Percentiles rank a stretch among this genome's conserved stretches.
Evolutionary conservation across 352 stramenopile genomes (phyloP).

Genomic region (Globisporangium spinosum): DNA sequence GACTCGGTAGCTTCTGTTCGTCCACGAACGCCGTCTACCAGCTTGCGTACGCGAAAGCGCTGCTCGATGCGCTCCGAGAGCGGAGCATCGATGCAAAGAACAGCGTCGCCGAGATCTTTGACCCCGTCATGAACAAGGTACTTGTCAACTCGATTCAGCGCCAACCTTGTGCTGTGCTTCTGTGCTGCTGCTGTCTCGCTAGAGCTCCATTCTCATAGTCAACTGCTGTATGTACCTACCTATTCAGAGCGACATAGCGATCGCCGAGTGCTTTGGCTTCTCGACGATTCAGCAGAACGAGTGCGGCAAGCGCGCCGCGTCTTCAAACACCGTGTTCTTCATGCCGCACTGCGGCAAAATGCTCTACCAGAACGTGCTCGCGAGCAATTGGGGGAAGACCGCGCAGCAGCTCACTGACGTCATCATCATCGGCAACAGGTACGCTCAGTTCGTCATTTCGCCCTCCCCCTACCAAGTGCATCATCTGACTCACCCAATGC

Average conservation of each 20-base stretch:
- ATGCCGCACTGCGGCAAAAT: constrained; percentile 89
- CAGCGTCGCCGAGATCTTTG: constrained; percentile 46
- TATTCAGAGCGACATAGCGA: constrained; percentile 50
- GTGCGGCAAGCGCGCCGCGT: constrained; percentile 37
- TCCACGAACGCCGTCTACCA: constrained; percentile 76
- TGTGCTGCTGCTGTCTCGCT: not conserved
- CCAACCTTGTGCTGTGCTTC: not conserved
- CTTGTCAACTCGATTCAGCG: too few species aligned
- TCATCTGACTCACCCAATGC: not conserved
- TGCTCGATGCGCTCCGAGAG: constrained; percentile 28
- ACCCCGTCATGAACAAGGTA: constrained; percentile 81
- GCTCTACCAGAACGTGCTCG: constrained; percentile 89
- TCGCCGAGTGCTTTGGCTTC: constrained; percentile 43
- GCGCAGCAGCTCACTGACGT: constrained; percentile 29
- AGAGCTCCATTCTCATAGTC: not conserved
- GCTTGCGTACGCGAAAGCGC: constrained; percentile 53
- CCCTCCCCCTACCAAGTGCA: not conserved
- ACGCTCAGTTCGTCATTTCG: not conserved
- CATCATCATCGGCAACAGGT: constrained; percentile 88
- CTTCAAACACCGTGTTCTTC: constrained; percentile 78
- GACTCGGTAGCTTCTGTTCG: constrained; percentile 70
- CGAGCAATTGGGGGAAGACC: constrained; percentile 59
- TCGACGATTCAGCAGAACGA: constrained; percentile 61
- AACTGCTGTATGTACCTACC: not conserved
- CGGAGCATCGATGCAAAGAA: not conserved